A percentile compares a stretch with the other conserved stretches of the same genome.
phyloP scores from a whole-genome alignment of 2,329 filamentous ascomycete species.

The Penicillium nordicum region DNA sequence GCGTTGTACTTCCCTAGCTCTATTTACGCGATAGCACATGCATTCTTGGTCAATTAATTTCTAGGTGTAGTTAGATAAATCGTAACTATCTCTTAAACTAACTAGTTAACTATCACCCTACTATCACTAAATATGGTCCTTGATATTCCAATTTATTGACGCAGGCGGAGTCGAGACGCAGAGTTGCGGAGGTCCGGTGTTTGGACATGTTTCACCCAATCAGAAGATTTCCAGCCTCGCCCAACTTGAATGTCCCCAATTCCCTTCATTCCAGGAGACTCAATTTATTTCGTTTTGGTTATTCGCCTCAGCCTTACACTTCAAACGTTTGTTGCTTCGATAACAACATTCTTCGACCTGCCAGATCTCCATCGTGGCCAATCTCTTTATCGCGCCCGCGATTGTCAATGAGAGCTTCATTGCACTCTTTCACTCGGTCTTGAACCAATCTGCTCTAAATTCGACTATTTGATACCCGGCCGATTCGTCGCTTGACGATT shows the following conservation, averaged over 20 bases:
- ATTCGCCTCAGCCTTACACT: background rate
- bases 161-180: conserved; percentile 9
- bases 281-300: background rate
- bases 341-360: conserved; percentile 3
- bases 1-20: conserved; percentile 20
- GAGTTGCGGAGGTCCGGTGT: conserved; percentile 13
- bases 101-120: no score
- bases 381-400: conserved; percentile 1
- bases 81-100: background rate
- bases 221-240: conserved; percentile 20
- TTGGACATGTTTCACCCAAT: conserved; percentile 19
- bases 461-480: background rate
- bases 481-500: background rate
- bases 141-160: background rate
- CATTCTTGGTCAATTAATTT: conserved; percentile 1
- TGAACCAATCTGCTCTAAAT: conserved; percentile 1
- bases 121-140: background rate
- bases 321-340: conserved; percentile 1
- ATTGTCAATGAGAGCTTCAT: conserved; percentile 7
- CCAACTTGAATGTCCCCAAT: conserved; percentile 12
- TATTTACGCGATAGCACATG: conserved; percentile 13
- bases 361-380: conserved; percentile 2
- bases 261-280: conserved; percentile 7
- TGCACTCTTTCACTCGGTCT: conserved; percentile 7
- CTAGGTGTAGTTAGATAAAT: no score